Base-by-base conservation (phyloP, 2,329 filamentous ascomycete species). In the Graphilbum fragrans region DNA sequence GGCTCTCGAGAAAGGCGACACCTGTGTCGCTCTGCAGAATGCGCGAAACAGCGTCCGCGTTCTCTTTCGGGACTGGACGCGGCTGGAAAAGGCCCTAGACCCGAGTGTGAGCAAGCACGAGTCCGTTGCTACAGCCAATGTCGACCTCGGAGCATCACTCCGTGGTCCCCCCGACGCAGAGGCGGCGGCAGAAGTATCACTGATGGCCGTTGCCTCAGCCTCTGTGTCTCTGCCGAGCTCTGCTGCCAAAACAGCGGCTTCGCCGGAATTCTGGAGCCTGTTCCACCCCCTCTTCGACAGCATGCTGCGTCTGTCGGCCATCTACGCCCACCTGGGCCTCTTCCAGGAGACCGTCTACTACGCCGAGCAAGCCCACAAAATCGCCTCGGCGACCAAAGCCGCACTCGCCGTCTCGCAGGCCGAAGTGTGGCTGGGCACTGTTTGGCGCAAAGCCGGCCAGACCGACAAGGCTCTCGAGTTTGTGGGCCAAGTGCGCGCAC, bases 331-430 rank as follows among this genome's bases (percentile, higher is more conserved):
- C 49, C 74, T 92, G 47, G 92, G 92, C 22, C 74, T 94, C 61
- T 86, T 87, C 48, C 80, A 86, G 45, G 90, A 96, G 57, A 90
- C 90, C 2, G 64, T 90, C 1, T 92, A 88, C 56, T 93, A 94
- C 50, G 80, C 82, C 2, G 82, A 95, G 50, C 83, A 92, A 52
- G 87, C 87, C 0, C 68, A 82, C 41, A 86, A 82, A 52, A 74
- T 94, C 45, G 85, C 85, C 19, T 69, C 72, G 44, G 75, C 72
- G n/a, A 74, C 83, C 9, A 66, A 72, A 37, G 79, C 82, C 0
- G 67, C 72, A 29, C 67, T 79, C 12, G 72, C 74, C 50, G 59
- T 65, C 34, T 69, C 72, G 1, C 67, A 75, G 47, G 69, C 70
- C 8, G 65, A 69, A 4, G 64, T 67, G 5, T 73, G 73, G 67